Evolutionary conservation across 345 rosid species (phyloP).

Genomic region (Odontarrhena argentea): DNA sequence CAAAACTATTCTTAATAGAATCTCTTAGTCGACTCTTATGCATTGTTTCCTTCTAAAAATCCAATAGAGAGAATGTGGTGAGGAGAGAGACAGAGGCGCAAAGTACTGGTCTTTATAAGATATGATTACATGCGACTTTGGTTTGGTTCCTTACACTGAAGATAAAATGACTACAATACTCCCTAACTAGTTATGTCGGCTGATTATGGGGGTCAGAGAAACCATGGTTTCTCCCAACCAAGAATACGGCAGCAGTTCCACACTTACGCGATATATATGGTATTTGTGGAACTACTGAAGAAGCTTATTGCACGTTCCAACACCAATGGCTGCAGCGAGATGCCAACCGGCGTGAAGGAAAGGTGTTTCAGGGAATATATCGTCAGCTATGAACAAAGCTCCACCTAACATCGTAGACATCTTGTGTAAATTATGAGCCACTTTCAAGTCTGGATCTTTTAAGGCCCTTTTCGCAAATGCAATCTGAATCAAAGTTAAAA

Average conservation of each 20-base stretch:
- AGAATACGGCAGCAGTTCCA: slow-evolving; percentile 39
- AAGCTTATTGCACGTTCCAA: slow-evolving; percentile 90
- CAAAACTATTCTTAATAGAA: background rate
- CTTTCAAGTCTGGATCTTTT: slow-evolving; percentile 76
- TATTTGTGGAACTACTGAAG: slow-evolving; percentile 52
- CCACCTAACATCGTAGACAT: slow-evolving; percentile 78
- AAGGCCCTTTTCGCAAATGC: slow-evolving; percentile 82
- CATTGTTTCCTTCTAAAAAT: background rate
- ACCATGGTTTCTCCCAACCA: slow-evolving; percentile 28
- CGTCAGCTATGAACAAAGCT: slow-evolving; percentile 87
- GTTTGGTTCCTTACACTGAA: slow-evolving; percentile 12
- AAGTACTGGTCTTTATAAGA: background rate
- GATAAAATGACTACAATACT: slow-evolving; percentile 8
- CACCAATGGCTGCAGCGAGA: slow-evolving; percentile 94
- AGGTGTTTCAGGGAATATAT: slow-evolving; percentile 70
- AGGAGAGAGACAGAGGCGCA: background rate
- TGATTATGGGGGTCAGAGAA: slow-evolving; percentile 34
- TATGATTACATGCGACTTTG: background rate
- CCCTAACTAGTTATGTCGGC: slow-evolving; percentile 36
- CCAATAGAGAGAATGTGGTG: background rate
- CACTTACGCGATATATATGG: slow-evolving; percentile 15
- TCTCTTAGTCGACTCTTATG: background rate
- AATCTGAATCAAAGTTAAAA: slow-evolving; percentile 45
- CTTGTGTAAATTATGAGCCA: slow-evolving; percentile 71
- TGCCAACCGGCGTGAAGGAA: slow-evolving; percentile 98